Evolutionary conservation across 345 rosid species (phyloP).

Genomic region (Acer negundo): DNA sequence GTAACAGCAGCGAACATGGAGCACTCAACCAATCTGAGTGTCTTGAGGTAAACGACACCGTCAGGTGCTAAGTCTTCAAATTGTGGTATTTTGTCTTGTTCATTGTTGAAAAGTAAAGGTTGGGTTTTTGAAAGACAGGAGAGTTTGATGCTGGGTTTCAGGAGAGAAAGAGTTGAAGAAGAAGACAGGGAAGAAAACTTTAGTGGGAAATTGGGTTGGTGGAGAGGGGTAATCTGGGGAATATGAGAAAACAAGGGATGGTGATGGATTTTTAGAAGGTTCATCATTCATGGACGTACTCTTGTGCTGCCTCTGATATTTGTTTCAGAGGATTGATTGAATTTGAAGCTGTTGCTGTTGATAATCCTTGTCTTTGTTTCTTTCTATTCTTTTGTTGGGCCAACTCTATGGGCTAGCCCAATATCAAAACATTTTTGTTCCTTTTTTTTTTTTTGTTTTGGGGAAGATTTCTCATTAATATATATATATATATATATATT

Average conservation of each 20-base stretch:
- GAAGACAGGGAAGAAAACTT: slow-evolving; percentile 26
- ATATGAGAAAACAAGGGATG: slow-evolving; percentile 26
- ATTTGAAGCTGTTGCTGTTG: not conserved
- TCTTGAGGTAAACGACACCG: slow-evolving; percentile 60
- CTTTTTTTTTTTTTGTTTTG: no score
- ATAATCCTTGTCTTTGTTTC: not conserved
- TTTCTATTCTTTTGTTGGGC: not conserved
- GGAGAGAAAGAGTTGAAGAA: slow-evolving; percentile 19
- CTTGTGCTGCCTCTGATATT: not conserved
- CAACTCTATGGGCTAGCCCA: not conserved
- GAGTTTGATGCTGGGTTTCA: slow-evolving; percentile 36
- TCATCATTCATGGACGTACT: slow-evolving; percentile 32
- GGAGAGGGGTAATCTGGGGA: slow-evolving; percentile 26
- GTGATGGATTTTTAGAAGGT: slow-evolving; percentile 47
- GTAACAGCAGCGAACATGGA: slow-evolving; percentile 91
- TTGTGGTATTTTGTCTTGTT: slow-evolving; percentile 30
- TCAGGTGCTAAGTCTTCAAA: slow-evolving; percentile 55
- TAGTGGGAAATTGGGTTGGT: slow-evolving; percentile 9
- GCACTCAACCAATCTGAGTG: slow-evolving; percentile 90
- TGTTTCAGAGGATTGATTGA: not conserved
- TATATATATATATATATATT: no score
- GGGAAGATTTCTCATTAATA: no score
- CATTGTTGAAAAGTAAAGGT: slow-evolving; percentile 31
- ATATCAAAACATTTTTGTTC: not conserved
- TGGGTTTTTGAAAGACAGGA: slow-evolving; percentile 32